Conservation (phyloP, 345 rosid species). For the Raphanus raphanistrum region DNA sequence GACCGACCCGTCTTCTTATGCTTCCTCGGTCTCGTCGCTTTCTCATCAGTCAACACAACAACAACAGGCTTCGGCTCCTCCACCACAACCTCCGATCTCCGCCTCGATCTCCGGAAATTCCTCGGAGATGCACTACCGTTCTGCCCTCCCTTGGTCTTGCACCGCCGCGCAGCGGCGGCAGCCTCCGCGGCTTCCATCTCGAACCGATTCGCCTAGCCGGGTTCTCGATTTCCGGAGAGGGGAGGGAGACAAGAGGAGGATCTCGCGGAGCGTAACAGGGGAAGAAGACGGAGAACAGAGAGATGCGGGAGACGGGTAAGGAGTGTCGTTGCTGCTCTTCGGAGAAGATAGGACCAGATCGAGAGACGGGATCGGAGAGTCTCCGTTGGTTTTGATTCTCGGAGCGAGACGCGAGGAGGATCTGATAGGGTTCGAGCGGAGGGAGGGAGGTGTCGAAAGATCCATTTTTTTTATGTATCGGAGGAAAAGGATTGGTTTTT, state of each 20-base stretch:
- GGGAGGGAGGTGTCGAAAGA: constrained; percentile 48
- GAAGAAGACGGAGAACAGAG: constrained; percentile 44
- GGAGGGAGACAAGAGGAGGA: constrained; percentile 74
- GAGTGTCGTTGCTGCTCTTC: constrained; percentile 37
- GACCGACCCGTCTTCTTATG: constrained; percentile 52
- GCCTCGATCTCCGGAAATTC: constrained; percentile 57
- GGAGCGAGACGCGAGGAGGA: constrained; percentile 59
- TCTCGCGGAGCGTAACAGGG: constrained; percentile 55
- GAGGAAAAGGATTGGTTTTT: neutral
- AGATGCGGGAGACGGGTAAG: constrained; percentile 48
- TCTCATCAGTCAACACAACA: constrained; percentile 45
- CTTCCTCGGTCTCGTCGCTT: constrained; percentile 46
- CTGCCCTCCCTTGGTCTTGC: constrained; percentile 60
- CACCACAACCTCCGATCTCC: constrained; percentile 47
- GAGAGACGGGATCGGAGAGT: constrained; percentile 44
- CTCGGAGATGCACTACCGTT: constrained; percentile 68
- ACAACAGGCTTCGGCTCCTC: constrained; percentile 53
- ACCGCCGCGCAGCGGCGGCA: constrained; percentile 46
- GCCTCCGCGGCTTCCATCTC: constrained; percentile 51
- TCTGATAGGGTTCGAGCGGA: constrained; percentile 52
- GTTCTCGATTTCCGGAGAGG: constrained; percentile 64
- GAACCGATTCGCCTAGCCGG: constrained; percentile 57
- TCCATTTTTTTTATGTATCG: constrained; percentile 42
- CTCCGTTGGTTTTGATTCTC: constrained; percentile 41
- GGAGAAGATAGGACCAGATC: constrained; percentile 57